Evolutionary conservation across 495 filamentous ascomycete species (phyloP).

Genomic region (Filosporella fistucella): DNA sequence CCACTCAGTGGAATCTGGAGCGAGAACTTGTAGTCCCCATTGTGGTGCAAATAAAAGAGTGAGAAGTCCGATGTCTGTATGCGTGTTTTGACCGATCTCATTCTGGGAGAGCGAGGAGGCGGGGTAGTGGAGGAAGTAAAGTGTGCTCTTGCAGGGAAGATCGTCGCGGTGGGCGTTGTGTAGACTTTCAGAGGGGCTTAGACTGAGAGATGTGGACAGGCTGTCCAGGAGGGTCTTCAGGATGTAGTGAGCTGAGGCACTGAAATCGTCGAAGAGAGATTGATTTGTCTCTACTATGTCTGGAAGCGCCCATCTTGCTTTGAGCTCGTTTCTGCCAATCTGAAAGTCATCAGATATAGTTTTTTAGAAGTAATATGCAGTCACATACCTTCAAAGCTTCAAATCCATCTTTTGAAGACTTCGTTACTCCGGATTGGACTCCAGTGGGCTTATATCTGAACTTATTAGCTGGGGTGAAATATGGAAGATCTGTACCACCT

Average conservation of each 20-base stretch:
- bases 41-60: constrained; percentile 50
- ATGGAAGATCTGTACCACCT: neutral
- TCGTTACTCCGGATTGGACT: neutral
- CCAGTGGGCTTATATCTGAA: neutral
- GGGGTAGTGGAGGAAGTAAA: neutral
- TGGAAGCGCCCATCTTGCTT: neutral
- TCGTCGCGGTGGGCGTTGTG: neutral
- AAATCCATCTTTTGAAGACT: neutral
- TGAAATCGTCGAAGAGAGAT: constrained; percentile 1
- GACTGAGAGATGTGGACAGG: neutral
- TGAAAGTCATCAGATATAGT: neutral
- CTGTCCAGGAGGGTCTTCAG: neutral
- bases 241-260: neutral
- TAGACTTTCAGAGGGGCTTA: neutral
- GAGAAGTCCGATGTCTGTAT: constrained; percentile 54
- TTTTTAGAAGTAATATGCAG: neutral
- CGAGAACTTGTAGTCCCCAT: constrained; percentile 52
- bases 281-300: neutral
- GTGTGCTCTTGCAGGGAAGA: neutral
- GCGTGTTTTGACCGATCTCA: constrained; percentile 45
- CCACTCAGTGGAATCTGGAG: neutral
- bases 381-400: neutral
- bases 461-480: neutral
- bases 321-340: neutral
- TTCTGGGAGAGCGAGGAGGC: neutral